Conservation (phyloP, 345 rosid species). For the Arabis alpina region DNA sequence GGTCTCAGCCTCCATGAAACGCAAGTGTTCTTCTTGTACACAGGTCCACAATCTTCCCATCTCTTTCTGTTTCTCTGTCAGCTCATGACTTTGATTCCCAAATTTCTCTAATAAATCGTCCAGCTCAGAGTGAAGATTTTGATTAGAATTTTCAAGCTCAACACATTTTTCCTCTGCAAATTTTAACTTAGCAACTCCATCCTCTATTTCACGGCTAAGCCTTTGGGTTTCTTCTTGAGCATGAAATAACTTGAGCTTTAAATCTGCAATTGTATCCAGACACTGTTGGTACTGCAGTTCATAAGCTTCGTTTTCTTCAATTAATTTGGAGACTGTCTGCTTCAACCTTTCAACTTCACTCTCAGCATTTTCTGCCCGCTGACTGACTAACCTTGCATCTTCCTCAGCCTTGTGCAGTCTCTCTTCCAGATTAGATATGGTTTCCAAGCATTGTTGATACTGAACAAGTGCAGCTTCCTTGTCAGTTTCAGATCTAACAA, state of each 20-base stretch:
- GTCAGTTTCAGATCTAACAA: conserved; percentile 64
- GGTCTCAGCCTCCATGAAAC: conserved; percentile 94
- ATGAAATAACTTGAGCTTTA: conserved; percentile 66
- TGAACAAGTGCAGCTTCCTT: conserved; percentile 65
- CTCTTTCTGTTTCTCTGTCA: conserved; percentile 88
- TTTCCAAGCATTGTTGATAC: conserved; percentile 60
- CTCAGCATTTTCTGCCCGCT: conserved; percentile 70
- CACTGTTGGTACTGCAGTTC: conserved; percentile 72
- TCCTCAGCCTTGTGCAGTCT: conserved; percentile 68
- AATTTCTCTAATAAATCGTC: conserved; percentile 62
- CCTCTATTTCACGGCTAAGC: conserved; percentile 71
- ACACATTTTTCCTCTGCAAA: conserved; percentile 83
- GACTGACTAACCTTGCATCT: conserved; percentile 51
- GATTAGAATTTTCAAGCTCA: conserved; percentile 75
- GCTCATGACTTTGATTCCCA: conserved; percentile 70
- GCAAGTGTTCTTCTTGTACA: conserved; percentile 85
- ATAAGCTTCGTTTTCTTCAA: conserved; percentile 72
- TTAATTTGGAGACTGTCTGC: conserved; percentile 58
- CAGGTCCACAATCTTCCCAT: conserved; percentile 81
- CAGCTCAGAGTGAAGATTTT: conserved; percentile 70
- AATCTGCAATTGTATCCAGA: conserved; percentile 65
- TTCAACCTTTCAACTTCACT: conserved; percentile 69
- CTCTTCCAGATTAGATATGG: conserved; percentile 61
- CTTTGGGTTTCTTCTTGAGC: conserved; percentile 70
- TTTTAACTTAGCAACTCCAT: conserved; percentile 67